Percentiles rank a stretch among this genome's conserved stretches.
Evolutionary conservation across 2,329 filamentous ascomycete genomes (phyloP).

Genomic region (Penicillium janthinellum): DNA sequence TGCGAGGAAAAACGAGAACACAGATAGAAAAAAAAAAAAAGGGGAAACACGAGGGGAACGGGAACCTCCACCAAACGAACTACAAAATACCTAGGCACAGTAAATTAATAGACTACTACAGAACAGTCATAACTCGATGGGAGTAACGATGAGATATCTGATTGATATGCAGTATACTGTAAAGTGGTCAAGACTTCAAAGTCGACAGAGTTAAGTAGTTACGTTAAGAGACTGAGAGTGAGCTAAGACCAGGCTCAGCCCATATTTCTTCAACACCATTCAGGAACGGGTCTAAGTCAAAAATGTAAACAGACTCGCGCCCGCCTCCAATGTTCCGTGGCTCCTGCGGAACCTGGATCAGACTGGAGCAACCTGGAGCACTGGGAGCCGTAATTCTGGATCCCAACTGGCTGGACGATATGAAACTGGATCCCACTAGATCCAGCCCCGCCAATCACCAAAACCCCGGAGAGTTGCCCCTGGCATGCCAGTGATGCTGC

Average conservation of each 20-base stretch:
- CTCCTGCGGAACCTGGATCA: constrained; percentile 28
- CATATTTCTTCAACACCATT: background rate
- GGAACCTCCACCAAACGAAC: background rate
- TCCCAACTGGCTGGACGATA: background rate
- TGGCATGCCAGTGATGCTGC: background rate
- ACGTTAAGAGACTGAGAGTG: too few species aligned
- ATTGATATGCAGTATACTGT: background rate
- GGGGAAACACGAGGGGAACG: background rate
- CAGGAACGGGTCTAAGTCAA: background rate
- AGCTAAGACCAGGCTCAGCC: background rate
- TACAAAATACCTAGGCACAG: background rate
- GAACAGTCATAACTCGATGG: background rate
- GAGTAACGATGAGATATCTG: background rate
- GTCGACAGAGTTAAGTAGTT: too few species aligned
- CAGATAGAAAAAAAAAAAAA: background rate
- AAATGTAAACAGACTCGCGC: constrained; percentile 3
- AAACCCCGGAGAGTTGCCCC: constrained; percentile 1
- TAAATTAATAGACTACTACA: background rate
- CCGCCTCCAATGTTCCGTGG: constrained; percentile 20
- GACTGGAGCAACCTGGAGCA: background rate
- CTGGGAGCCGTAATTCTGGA: background rate
- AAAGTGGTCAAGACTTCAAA: too few species aligned
- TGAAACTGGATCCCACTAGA: background rate
- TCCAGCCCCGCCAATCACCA: constrained; percentile 5
- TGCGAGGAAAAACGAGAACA: background rate